Base-by-base conservation (phyloP, 2,329 filamentous ascomycete genomes). In the Aspergillus amoenus region DNA sequence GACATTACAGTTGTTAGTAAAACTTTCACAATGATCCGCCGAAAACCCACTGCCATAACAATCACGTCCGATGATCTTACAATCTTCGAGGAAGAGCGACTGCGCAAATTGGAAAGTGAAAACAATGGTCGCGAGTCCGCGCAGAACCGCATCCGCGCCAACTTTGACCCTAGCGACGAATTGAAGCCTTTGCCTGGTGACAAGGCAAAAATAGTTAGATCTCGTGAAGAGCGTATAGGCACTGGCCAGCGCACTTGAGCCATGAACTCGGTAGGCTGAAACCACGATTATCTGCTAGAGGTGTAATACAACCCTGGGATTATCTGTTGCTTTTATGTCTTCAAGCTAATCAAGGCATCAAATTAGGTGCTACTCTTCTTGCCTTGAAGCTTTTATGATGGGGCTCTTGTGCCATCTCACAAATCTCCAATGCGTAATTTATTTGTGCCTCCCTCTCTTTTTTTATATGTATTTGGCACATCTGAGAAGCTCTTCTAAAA, bases 11-110 rank as follows among this genome's bases (percentile, higher is more conserved):
- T n/a, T 5, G 13, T 30, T 24, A 11, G 15, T 17, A 11, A 44
- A 40, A 71, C 46, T 11, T 4, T 41, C 17, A 52, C 34, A 6
- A 81, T 81, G 79, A 77, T 81, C 56, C 79, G 79, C 60, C 77
- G 79, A 59, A 79, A 79, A 61, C 79, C 79, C 27, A 81, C 79
- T 21, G 76, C 78, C n/a, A 77, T 81, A 44, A 76, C 78, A 43
- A 71, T 81, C 21, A 80, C 79, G 1, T 69, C 74, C 4, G 79
- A 81, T 68, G 79, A 81, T 60, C 67, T 81, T 24, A 66, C 73
- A 15, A 64, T 74, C n/a, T 79, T 80, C 56, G 78, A 80, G 67
- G 76, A 81, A 59, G 56, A 68, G 17, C 72, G 71, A 50, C 61
- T 71, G 13, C 72, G 68, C 58, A 71, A 68, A 56, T 55, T 67